Percentiles rank a stretch among this genome's conserved stretches.
These are phyloP conservation scores for Trichothecium roseum DNA, from an alignment of 2,329 filamentous ascomycete genomes.

Conservation along the genomic window DNA sequence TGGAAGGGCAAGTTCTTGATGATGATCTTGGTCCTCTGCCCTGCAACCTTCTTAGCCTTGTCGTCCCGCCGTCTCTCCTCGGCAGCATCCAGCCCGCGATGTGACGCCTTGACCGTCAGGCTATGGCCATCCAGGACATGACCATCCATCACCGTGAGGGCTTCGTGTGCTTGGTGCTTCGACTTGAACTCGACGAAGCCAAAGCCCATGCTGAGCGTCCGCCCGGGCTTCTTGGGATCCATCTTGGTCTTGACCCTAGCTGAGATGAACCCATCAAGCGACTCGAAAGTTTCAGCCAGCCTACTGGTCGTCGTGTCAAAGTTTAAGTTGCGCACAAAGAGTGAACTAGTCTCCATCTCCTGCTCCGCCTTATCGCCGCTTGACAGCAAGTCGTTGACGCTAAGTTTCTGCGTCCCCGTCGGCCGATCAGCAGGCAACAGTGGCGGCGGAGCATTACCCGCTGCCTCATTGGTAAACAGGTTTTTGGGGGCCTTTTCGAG, in stretches of 20 bases:
- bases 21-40: conserved; percentile 80
- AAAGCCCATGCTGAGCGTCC: conserved; percentile 92
- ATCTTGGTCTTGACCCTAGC: conserved; percentile 87
- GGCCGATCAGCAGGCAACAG: conserved; percentile 18
- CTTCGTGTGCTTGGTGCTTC: conserved; percentile 68
- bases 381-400: conserved; percentile 58
- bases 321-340: conserved; percentile 91
- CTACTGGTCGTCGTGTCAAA: conserved; percentile 75
- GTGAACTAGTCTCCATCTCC: conserved; percentile 56
- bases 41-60: conserved; percentile 66
- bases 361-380: conserved; percentile 41
- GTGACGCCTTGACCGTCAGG: conserved; percentile 74
- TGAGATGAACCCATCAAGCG: conserved; percentile 79
- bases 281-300: conserved; percentile 66
- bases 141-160: conserved; percentile 78
- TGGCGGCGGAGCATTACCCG: background rate
- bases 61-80: conserved; percentile 80
- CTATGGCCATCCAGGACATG: conserved; percentile 80
- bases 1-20: conserved; percentile 98
- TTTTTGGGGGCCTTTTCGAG: conserved; percentile 87
- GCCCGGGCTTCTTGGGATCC: conserved; percentile 81
- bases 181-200: conserved; percentile 85
- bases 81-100: conserved; percentile 77
- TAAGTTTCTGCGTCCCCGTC: conserved; percentile 48
- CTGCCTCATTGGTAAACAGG: conserved; percentile 44